Evolutionary conservation across 768 basidiomycete species (phyloP).

Genomic region (Piloderma croceum): DNA sequence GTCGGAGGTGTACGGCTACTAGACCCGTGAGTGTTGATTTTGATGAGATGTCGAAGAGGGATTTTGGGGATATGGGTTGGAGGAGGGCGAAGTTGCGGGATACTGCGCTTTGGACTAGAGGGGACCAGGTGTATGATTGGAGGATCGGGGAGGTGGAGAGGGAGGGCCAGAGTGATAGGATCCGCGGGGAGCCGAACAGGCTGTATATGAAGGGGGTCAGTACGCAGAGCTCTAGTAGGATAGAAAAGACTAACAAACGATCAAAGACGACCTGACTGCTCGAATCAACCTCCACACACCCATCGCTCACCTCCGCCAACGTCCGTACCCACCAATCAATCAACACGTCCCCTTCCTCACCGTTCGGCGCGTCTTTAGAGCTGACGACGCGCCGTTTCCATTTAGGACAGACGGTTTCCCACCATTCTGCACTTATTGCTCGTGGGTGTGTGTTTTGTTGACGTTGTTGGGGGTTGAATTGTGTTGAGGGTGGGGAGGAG

Average conservation of each 20-base stretch:
- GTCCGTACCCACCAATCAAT: constrained; percentile 46
- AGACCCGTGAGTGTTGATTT: constrained; percentile 33
- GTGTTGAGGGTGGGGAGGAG: constrained; percentile 5
- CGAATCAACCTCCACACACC: constrained; percentile 43
- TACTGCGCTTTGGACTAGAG: constrained; percentile 44
- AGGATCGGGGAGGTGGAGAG: constrained; percentile 46
- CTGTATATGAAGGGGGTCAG: constrained; percentile 21
- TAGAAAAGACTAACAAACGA: constrained; percentile 33
- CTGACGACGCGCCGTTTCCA: constrained; percentile 27
- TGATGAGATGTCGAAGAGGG: constrained; percentile 12
- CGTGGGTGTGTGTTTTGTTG: constrained; percentile 22
- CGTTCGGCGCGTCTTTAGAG: constrained; percentile 29
- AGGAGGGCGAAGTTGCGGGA: constrained; percentile 43
- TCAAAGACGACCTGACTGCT: constrained; percentile 41
- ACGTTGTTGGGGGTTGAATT: not conserved
- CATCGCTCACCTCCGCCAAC: constrained; percentile 29
- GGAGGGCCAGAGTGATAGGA: constrained; percentile 38
- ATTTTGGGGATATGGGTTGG: constrained; percentile 22
- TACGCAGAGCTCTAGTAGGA: not conserved
- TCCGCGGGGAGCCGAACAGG: constrained; percentile 38
- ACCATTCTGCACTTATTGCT: constrained; percentile 47
- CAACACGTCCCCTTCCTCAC: constrained; percentile 36
- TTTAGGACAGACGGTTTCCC: constrained; percentile 42
- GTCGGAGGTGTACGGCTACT: constrained; percentile 49
- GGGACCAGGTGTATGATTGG: constrained; percentile 47